These are phyloP conservation scores for Fragilaria radians DNA, from an alignment of 108 stramenopile species.

Conservation along the genomic window DNA sequence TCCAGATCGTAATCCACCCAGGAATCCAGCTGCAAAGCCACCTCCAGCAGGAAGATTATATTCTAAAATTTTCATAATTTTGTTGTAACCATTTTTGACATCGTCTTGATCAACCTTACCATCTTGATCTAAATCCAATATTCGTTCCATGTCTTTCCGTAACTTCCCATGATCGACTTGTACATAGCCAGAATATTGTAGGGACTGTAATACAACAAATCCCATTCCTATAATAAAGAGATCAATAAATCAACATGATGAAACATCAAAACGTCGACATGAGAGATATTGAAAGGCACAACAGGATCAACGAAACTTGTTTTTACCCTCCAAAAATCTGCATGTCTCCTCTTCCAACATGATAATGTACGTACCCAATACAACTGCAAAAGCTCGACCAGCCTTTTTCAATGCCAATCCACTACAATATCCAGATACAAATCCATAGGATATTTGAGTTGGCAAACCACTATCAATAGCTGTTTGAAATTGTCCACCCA, in stretches of 20 bases:
- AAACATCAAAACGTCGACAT: slow-evolving; percentile 2
- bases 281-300: slow-evolving; percentile 1
- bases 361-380: slow-evolving; percentile 48
- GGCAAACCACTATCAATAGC: slow-evolving; percentile 42
- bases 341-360: not conserved
- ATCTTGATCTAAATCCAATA: slow-evolving; percentile 37
- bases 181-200: slow-evolving; percentile 60
- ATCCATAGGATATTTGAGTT: slow-evolving; percentile 60
- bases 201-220: slow-evolving; percentile 55
- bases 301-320: too few relatives aligned
- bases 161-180: slow-evolving; percentile 62
- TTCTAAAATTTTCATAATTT: slow-evolving; percentile 25
- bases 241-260: too few relatives aligned
- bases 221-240: too few relatives aligned
- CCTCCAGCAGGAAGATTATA: slow-evolving; percentile 24
- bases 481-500: slow-evolving; percentile 14
- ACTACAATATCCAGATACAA: slow-evolving; percentile 59
- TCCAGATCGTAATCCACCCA: slow-evolving; percentile 29
- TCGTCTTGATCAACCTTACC: slow-evolving; percentile 31
- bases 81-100: slow-evolving; percentile 8
- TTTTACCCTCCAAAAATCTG: not conserved
- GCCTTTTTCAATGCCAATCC: slow-evolving; percentile 70
- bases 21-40: slow-evolving; percentile 37
- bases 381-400: slow-evolving; percentile 51
- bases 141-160: slow-evolving; percentile 15